These are phyloP conservation scores for Syzygium syzygioides DNA, from an alignment of 441 rosid genomes.

Conservation along the genomic window DNA sequence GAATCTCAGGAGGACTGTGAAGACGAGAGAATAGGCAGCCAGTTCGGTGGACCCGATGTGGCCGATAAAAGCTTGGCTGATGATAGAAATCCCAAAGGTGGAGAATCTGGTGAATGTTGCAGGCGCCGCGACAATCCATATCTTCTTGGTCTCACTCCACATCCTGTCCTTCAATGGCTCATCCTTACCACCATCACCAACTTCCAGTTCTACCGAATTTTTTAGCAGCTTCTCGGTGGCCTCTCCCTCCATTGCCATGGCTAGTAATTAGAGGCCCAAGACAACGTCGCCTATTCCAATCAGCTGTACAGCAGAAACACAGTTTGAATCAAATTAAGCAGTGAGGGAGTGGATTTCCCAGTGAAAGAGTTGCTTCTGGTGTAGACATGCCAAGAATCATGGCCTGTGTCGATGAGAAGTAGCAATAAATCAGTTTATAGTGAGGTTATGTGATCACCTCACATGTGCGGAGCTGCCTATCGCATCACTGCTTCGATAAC, in stretches of 20 bases:
- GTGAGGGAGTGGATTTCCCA: background rate
- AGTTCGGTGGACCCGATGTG: constrained; percentile 61
- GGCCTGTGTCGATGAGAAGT: background rate
- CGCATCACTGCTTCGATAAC: background rate
- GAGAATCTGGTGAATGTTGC: constrained; percentile 70
- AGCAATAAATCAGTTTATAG: background rate
- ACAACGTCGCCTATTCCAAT: background rate
- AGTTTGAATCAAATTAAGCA: background rate
- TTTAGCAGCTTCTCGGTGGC: background rate
- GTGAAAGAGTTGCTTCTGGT: background rate
- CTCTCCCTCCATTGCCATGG: background rate
- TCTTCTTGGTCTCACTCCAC: constrained; percentile 51
- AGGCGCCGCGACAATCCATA: constrained; percentile 72
- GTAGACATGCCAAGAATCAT: background rate
- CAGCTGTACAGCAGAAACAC: background rate
- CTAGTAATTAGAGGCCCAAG: background rate
- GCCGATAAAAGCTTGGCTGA: constrained; percentile 66
- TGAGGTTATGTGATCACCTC: background rate
- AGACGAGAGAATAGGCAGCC: constrained; percentile 66
- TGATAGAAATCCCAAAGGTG: constrained; percentile 46
- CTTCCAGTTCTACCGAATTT: background rate
- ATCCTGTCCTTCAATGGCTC: background rate
- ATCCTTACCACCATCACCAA: background rate
- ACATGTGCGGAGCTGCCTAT: background rate
- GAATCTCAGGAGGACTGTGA: constrained; percentile 61